Evolutionary conservation across 2,329 filamentous ascomycete genomes (phyloP).

Genomic region (Pseudogymnoascus sp.): DNA sequence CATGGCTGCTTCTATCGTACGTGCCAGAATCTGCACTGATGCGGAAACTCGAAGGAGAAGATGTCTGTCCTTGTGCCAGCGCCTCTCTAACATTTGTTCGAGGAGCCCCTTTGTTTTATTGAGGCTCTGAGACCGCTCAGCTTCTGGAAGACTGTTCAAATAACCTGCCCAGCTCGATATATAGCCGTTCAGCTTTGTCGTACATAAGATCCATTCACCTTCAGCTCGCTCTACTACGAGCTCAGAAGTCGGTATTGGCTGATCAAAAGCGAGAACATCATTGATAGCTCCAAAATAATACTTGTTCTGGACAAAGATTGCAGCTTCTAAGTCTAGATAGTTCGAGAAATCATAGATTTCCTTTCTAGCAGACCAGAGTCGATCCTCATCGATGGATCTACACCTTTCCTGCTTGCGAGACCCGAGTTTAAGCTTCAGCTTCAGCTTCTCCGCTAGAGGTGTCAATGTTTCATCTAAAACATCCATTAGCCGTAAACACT

Average conservation of each 20-base stretch:
- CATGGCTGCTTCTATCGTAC: not conserved
- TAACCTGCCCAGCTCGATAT: not conserved
- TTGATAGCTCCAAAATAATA: constrained; percentile 7
- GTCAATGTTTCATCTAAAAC: not conserved
- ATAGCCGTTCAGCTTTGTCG: not conserved
- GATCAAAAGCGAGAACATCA: not conserved
- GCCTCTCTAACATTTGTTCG: not conserved
- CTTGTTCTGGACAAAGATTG: constrained; percentile 3
- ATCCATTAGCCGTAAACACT: not conserved
- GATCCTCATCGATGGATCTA: not conserved
- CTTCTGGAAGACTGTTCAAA: not conserved
- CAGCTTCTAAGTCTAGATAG: constrained; percentile 3
- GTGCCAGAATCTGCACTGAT: not conserved
- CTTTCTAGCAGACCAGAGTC: not conserved
- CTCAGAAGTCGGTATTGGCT: constrained; percentile 2
- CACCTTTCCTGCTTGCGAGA: not conserved
- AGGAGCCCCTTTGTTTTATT: not conserved
- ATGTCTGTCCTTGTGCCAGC: constrained; percentile 1
- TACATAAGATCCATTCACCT: not conserved
- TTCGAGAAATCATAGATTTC: not conserved
- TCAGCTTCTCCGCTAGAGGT: not conserved
- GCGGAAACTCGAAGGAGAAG: not conserved
- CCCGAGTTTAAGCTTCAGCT: not conserved
- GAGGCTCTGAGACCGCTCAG: not conserved
- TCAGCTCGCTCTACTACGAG: not conserved